Evolutionary conservation across 352 stramenopile genomes (phyloP).

Genomic region (Peronosclerospora sorghi): DNA sequence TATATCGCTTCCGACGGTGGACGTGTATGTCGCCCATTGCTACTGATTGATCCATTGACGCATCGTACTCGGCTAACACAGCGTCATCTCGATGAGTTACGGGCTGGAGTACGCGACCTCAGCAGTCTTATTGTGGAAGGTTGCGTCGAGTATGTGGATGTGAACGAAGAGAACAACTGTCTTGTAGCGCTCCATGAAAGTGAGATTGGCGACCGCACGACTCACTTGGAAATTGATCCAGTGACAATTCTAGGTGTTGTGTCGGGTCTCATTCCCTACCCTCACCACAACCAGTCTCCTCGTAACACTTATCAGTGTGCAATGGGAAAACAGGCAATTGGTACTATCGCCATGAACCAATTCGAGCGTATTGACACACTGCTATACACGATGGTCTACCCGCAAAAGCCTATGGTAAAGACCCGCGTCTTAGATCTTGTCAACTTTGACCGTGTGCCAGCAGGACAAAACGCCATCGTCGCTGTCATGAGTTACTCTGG

Average conservation of each 20-base stretch:
- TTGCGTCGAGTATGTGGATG: conserved; percentile 99
- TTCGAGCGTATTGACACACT: conserved; percentile 98
- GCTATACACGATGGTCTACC: conserved; percentile 98
- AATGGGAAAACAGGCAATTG: conserved; percentile 99
- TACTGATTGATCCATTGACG: conserved; percentile 88
- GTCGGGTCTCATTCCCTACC: conserved; percentile 96
- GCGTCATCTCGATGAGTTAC: conserved; percentile 90
- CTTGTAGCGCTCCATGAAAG: conserved; percentile 93
- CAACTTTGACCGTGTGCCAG: conserved; percentile 97
- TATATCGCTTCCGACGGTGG: conserved; percentile 98
- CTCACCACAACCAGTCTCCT: conserved; percentile 98
- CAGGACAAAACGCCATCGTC: conserved; percentile 97
- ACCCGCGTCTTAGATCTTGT: conserved; percentile 96
- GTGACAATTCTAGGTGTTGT: conserved; percentile 98
- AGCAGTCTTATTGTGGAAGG: conserved; percentile 87
- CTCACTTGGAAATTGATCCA: conserved; percentile 99
- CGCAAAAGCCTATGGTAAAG: conserved; percentile 99
- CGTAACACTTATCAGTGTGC: conserved; percentile 99
- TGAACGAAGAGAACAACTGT: conserved; percentile 99
- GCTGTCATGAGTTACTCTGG: conserved; percentile 99
- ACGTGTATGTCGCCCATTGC: conserved; percentile 94
- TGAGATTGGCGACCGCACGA: conserved; percentile 87
- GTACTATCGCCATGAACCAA: conserved; percentile 98
- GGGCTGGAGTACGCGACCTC: conserved; percentile 61
- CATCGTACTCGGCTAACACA: conserved; percentile 90